Conservation (phyloP, 2,329 filamentous ascomycete genomes). For the Aspergillus terreus region DNA sequence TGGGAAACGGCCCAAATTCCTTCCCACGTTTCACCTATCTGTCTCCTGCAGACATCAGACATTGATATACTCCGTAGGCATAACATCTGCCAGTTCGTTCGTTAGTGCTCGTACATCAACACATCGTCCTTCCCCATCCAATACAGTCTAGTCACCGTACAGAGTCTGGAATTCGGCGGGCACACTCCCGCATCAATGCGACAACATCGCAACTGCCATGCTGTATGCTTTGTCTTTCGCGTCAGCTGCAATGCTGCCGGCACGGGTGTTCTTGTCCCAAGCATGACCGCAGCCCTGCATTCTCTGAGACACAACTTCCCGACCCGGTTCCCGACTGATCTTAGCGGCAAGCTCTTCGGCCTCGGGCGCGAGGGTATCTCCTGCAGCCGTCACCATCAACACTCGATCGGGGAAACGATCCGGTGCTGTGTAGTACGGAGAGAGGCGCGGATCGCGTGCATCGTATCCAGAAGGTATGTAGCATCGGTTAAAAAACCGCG, state of each 20-base stretch:
- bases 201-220: slow-evolving; percentile 29
- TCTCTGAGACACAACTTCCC: slow-evolving; percentile 28
- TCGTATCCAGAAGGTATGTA: slow-evolving; percentile 25
- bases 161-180: not conserved
- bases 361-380: slow-evolving; percentile 27
- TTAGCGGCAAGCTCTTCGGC: slow-evolving; percentile 27
- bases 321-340: slow-evolving; percentile 16
- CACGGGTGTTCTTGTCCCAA: slow-evolving; percentile 35
- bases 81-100: not conserved
- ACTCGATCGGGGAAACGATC: slow-evolving; percentile 27
- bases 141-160: not conserved
- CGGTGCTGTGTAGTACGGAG: slow-evolving; percentile 24
- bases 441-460: slow-evolving; percentile 29
- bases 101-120: not conserved
- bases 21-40: not conserved
- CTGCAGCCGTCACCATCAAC: slow-evolving; percentile 28
- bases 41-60: too few species aligned
- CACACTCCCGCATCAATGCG: not conserved
- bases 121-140: not conserved
- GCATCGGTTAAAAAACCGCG: slow-evolving; percentile 27
- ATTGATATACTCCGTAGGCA: too few species aligned
- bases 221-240: slow-evolving; percentile 34
- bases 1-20: not conserved
- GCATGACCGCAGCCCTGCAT: slow-evolving; percentile 36
- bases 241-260: slow-evolving; percentile 24